These are phyloP conservation scores for Populus davidiana DNA, from an alignment of 345 rosid species.

Conservation along the genomic window DNA sequence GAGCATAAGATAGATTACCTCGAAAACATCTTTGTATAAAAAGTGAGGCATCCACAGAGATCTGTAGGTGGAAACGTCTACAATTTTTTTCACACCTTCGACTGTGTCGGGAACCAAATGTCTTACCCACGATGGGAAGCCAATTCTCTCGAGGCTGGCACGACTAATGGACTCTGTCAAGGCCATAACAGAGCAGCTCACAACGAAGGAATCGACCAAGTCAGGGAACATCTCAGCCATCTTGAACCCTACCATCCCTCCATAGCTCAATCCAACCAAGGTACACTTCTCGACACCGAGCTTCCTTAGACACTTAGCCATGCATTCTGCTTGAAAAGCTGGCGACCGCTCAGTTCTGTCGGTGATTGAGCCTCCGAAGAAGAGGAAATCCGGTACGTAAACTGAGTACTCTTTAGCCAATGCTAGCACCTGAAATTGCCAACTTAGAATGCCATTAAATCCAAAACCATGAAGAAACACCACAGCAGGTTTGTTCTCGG, in stretches of 20 bases:
- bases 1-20: slow-evolving; percentile 23
- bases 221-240: slow-evolving; percentile 40
- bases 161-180: slow-evolving; percentile 36
- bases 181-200: slow-evolving; percentile 26
- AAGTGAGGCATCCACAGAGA: slow-evolving; percentile 24
- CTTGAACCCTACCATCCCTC: slow-evolving; percentile 41
- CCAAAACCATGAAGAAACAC: slow-evolving; percentile 45
- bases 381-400: slow-evolving; percentile 46
- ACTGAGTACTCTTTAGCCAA: slow-evolving; percentile 31
- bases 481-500: slow-evolving; percentile 13
- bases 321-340: slow-evolving; percentile 45
- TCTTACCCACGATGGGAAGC: slow-evolving; percentile 27
- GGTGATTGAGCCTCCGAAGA: slow-evolving; percentile 48
- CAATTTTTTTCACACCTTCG: slow-evolving; percentile 9
- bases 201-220: slow-evolving; percentile 40
- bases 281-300: slow-evolving; percentile 41
- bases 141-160: slow-evolving; percentile 17
- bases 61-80: slow-evolving; percentile 14
- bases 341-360: slow-evolving; percentile 21
- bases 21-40: slow-evolving; percentile 17
- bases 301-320: slow-evolving; percentile 30
- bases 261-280: slow-evolving; percentile 41
- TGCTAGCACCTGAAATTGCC: slow-evolving; percentile 41
- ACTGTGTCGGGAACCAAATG: slow-evolving; percentile 33
- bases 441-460: slow-evolving; percentile 32